Base-by-base conservation (phyloP, 192 early-diverging fungal species). In the Rhizophlyctis rosea region DNA sequence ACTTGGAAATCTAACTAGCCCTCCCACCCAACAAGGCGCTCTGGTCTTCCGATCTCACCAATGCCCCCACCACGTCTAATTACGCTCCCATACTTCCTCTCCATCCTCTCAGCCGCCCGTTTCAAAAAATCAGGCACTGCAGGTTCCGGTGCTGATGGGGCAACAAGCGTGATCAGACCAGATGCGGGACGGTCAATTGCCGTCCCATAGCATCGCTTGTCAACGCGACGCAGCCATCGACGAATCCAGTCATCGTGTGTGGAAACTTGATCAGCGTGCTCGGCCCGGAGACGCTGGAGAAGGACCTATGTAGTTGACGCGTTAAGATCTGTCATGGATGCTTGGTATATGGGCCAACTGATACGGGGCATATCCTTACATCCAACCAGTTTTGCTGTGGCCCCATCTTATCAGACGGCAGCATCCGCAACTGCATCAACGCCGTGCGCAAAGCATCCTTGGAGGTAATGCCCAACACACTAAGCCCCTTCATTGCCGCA, bases 371-470 rank as follows among this genome's bases (percentile, higher is more conserved):
- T 24, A 25, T 4, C 29, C 75, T 62, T 64, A 77, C 76, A 52
- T 77, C 71, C 14, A 77, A 50, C 68, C 64, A 73, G 25, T 52
- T 34, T 9, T 23, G 24, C 16, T 50, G 62, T 3, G 60, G 61
- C 5, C 25, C 28, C 0, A 7, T 44, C 3, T 30, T 35, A 24
- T 21, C 27, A 3, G 49, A 25, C 9, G 73, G 67, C 18, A 78
- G 29, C 69, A 78, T 68, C 16, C 57, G 58, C 24, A 78, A 31
- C 47, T 56, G 31, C 11, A 78, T 39, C 76, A 78, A 69, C 9
- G 57, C 56, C 21, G 36, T 59, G 1, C 67, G 64, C 30, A 78
- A 49, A 7, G 76, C 47, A 14, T 67, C 34, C 9, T 48, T 64
- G 18, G 70, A 63, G 49, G 75, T 53, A 14, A 78, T 72, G 11